Percentiles rank a stretch among this genome's conserved stretches.
phyloP scores from a whole-genome alignment of 2,329 filamentous ascomycete genomes.

The Berkeleyomyces basicola region DNA sequence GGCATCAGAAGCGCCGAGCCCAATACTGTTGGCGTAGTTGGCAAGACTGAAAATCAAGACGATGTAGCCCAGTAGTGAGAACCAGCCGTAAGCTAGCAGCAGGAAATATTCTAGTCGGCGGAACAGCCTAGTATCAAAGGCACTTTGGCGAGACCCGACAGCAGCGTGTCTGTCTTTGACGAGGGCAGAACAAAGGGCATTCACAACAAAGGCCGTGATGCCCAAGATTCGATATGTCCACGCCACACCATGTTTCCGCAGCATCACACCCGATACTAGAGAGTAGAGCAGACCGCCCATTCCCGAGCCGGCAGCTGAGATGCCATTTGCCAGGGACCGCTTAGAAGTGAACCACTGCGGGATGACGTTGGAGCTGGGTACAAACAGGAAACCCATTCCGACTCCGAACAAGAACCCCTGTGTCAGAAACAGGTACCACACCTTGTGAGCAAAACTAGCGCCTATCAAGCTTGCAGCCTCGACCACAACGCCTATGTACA shows the following conservation, averaged over 20 bases:
- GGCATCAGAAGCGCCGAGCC: conserved; percentile 49
- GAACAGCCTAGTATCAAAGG: conserved; percentile 50
- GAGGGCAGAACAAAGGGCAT: conserved; percentile 44
- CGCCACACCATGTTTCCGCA: conserved; percentile 41
- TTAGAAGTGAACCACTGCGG: conserved; percentile 59
- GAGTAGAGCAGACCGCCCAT: conserved; percentile 59
- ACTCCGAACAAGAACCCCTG: conserved; percentile 65
- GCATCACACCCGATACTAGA: conserved; percentile 51
- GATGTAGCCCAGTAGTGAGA: conserved; percentile 57
- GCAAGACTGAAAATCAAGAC: conserved; percentile 63
- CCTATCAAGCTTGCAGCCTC: conserved; percentile 49
- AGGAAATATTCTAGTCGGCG: conserved; percentile 45
- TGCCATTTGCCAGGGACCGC: conserved; percentile 52
- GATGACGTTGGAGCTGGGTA: conserved; percentile 47
- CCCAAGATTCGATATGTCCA: conserved; percentile 54
- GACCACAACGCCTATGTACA: conserved; percentile 47
- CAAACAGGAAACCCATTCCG: conserved; percentile 64
- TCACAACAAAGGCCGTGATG: conserved; percentile 46
- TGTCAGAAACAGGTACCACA: conserved; percentile 61
- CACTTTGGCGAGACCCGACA: conserved; percentile 47
- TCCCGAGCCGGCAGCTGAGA: conserved; percentile 52
- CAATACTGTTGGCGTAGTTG: conserved; percentile 53
- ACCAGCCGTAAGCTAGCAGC: conserved; percentile 49
- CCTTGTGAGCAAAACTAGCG: conserved; percentile 48
- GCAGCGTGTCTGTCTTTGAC: conserved; percentile 56